Evolutionary conservation across 2,329 filamentous ascomycete genomes (phyloP).

Genomic region (Aspergillus latus): DNA sequence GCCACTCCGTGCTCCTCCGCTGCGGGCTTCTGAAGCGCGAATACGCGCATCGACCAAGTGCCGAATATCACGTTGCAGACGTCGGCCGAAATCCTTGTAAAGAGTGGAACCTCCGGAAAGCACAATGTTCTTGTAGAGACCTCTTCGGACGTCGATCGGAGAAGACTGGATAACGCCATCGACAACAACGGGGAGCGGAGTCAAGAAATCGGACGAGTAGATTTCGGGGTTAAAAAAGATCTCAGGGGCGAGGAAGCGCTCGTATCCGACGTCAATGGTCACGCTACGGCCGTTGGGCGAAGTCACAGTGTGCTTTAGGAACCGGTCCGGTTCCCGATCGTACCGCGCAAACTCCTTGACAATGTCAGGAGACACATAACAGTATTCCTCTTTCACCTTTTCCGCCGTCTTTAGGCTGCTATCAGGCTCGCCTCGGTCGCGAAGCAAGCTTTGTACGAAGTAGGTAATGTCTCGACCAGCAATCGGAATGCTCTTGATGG

Average conservation of each 20-base stretch:
- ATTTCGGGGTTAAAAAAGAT: conserved; percentile 99
- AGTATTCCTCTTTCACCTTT: conserved; percentile 98
- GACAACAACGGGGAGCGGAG: conserved; percentile 88
- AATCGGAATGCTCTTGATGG: conserved; percentile 98
- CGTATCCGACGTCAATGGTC: conserved; percentile 90
- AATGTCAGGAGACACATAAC: conserved; percentile 97
- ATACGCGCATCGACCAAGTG: conserved; percentile 93
- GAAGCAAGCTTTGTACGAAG: conserved; percentile 93
- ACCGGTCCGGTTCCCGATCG: conserved; percentile 87
- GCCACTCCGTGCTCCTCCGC: conserved; percentile 88
- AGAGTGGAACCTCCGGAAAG: conserved; percentile 94
- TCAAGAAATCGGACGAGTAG: conserved; percentile 97
- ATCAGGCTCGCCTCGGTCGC: conserved; percentile 94
- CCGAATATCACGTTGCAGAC: conserved; percentile 95
- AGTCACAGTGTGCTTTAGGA: conserved; percentile 84
- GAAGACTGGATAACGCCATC: conserved; percentile 97
- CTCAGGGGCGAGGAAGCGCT: conserved; percentile 95
- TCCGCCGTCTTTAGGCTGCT: conserved; percentile 97
- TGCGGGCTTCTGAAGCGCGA: conserved; percentile 84
- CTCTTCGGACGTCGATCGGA: conserved; percentile 93
- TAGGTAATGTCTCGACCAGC: conserved; percentile 98
- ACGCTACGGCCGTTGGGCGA: conserved; percentile 83
- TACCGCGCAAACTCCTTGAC: conserved; percentile 97
- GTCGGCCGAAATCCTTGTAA: conserved; percentile 96
- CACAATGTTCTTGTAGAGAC: conserved; percentile 99